phyloP scores from a whole-genome alignment of 2,329 filamentous ascomycete genomes.

The Endocalyx cinctus region DNA sequence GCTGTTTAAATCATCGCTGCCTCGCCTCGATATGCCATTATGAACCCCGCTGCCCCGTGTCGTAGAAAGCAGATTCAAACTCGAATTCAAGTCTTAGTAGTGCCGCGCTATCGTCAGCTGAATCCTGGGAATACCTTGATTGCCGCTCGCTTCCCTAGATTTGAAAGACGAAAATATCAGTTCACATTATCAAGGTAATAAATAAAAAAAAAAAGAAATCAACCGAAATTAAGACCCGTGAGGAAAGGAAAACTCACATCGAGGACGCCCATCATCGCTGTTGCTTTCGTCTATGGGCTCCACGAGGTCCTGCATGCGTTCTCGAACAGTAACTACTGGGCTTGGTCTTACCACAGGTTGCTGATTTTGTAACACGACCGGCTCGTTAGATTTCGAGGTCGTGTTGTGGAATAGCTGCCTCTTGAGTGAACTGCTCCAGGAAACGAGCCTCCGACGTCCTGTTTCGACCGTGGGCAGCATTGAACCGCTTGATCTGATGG shows the following conservation, averaged over 20 bases:
- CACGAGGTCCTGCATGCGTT: slow-evolving; percentile 24
- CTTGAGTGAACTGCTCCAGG: slow-evolving; percentile 15
- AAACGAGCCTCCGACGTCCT: slow-evolving; percentile 17
- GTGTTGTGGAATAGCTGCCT: slow-evolving; percentile 12
- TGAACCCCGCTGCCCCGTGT: too few species aligned
- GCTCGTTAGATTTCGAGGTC: slow-evolving; percentile 12
- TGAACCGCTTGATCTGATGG: slow-evolving; percentile 43
- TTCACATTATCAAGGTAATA: neutral
- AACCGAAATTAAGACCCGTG: too few species aligned
- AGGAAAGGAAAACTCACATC: too few species aligned
- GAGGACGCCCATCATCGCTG: slow-evolving; percentile 27
- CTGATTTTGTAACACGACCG: slow-evolving; percentile 18
- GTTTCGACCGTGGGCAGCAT: slow-evolving; percentile 28
- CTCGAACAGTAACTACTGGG: slow-evolving; percentile 10
- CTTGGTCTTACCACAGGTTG: slow-evolving; percentile 5
- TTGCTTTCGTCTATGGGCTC: slow-evolving; percentile 24
- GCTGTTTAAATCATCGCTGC: too few species aligned
- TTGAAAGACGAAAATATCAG: slow-evolving; percentile 13
- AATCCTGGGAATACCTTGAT: slow-evolving; percentile 39
- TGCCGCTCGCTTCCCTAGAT: slow-evolving; percentile 37
- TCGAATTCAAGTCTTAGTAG: neutral
- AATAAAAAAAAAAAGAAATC: too few species aligned
- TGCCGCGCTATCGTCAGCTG: slow-evolving; percentile 10
- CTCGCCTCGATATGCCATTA: too few species aligned
- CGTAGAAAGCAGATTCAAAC: neutral